Evolutionary conservation across 163 green algal genomes (phyloP), one percentile per base, ranked within the genome.

Genomic region (Scenedesmus sp.): DNA sequence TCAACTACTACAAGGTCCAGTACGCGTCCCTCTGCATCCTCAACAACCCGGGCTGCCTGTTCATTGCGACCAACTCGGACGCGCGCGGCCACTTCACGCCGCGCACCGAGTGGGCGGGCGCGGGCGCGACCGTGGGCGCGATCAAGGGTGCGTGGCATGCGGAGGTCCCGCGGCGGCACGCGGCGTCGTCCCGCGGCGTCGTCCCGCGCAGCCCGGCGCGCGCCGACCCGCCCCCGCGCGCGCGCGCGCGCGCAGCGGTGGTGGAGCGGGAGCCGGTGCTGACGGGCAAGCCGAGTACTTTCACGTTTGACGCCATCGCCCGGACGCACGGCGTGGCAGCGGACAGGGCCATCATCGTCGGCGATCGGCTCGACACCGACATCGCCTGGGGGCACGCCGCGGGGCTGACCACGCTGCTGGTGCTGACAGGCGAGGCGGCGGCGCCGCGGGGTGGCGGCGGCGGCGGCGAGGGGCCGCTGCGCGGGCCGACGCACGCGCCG

Each of bases 271-370:
- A 97, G 78, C 94, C 94, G 11, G 90, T 82, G 4, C 85, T 97
- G 29, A 93, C 96, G 18, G 94, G 94, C 64, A 98, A 98, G 86
- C 92, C 92, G n/a, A 75, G 83, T 1, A 84, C 92, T 66, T 96
- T 96, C 78, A 92, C 95, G 80, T 83, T 96, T 75, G 83, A 75
- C 17, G 90, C 94, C 85, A 92, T 95, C 64, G 83, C 84, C 13
- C 33, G 79, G 10, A 70, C 63, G 62, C 93, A 92, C 75, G 65
- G 70, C 39, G 83, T 97, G 53, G 29, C 70, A 18, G 88, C 90
- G 24, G 83, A 90, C 54, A 82, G 96, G 76, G 97, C 95, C 78
- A 94, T 93, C 86, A 98, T 98, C 87, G 90, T 97, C 14, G 94
- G 94, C 26, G 92, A 97, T 77, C 81, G 75, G 44, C 75, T 83